These are phyloP conservation scores for Talaromyces wortmannii DNA, from an alignment of 495 filamentous ascomycete genomes.

Conservation along the genomic window DNA sequence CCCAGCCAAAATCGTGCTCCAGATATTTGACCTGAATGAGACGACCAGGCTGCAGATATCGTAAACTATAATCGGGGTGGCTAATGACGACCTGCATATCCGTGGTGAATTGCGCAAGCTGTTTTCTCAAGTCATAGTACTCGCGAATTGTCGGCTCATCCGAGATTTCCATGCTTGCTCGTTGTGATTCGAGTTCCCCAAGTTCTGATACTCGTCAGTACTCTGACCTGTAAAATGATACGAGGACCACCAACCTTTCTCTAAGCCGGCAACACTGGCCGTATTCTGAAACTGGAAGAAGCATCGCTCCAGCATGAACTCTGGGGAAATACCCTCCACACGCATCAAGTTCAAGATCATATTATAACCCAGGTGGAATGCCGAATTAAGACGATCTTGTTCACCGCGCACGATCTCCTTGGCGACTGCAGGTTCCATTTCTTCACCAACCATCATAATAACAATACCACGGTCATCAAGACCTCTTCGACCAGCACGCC, in stretches of 20 bases:
- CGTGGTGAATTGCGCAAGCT: slow-evolving; percentile 70
- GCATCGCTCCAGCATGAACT: slow-evolving; percentile 93
- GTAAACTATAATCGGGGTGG: slow-evolving; percentile 75
- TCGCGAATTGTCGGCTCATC: slow-evolving; percentile 87
- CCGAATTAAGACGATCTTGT: slow-evolving; percentile 93
- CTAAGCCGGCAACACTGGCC: slow-evolving; percentile 71
- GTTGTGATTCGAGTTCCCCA: slow-evolving; percentile 62
- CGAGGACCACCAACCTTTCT: slow-evolving; percentile 46
- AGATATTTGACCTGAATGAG: slow-evolving; percentile 76
- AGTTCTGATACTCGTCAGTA: slow-evolving; percentile 49
- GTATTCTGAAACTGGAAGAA: slow-evolving; percentile 98
- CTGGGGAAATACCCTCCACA: slow-evolving; percentile 92
- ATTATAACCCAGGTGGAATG: slow-evolving; percentile 98
- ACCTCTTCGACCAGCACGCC: slow-evolving; percentile 90
- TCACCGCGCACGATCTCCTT: slow-evolving; percentile 93
- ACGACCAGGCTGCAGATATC: slow-evolving; percentile 75
- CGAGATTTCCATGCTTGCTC: slow-evolving; percentile 62
- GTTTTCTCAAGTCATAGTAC: slow-evolving; percentile 80
- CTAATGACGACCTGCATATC: slow-evolving; percentile 86
- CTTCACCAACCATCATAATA: slow-evolving; percentile 98
- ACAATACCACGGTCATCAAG: slow-evolving; percentile 97
- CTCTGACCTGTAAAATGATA: not conserved
- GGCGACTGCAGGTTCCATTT: slow-evolving; percentile 90
- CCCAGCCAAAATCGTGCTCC: slow-evolving; percentile 87
- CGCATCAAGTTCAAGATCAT: slow-evolving; percentile 96